Evolutionary conservation across 176 grass and related monocot genomes (phyloP).

Genomic region (Oryza nivara): DNA sequence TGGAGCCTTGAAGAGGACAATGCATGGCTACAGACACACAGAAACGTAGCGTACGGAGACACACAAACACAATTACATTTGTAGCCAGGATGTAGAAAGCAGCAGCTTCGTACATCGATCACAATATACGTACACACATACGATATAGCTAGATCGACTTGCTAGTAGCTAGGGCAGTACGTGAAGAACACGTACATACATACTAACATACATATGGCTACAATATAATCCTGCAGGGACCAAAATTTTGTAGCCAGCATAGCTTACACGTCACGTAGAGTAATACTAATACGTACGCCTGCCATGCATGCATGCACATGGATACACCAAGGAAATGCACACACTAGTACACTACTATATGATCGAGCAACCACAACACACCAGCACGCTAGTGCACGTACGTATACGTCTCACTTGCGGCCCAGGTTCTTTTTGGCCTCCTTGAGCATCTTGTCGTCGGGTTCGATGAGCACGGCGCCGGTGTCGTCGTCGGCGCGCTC

Average conservation of each 20-base stretch:
- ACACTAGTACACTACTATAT: too few relatives aligned
- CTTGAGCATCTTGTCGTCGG: constrained; percentile 33
- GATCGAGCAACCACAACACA: background rate
- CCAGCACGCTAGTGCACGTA: too few relatives aligned
- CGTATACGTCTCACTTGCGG: background rate
- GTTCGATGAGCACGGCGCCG: constrained; percentile 21
- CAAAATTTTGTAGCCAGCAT: constrained; percentile 39
- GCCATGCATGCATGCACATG: too few relatives aligned
- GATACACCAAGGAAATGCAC: too few relatives aligned
- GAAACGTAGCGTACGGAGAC: background rate
- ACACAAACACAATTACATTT: background rate
- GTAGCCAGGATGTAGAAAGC: background rate
- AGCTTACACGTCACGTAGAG: background rate
- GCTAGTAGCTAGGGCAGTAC: background rate
- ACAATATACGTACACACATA: background rate
- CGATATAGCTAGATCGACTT: too few relatives aligned
- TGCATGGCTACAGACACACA: background rate
- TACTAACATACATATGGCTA: background rate
- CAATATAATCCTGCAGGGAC: background rate
- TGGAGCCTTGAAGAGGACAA: background rate
- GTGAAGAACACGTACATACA: too few relatives aligned
- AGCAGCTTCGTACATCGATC: background rate
- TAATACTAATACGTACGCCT: too few relatives aligned
- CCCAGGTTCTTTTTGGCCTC: constrained; percentile 23
- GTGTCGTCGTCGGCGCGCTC: constrained; percentile 25